Conservation (phyloP, 2,329 filamentous ascomycete genomes). For the Rhynchosporium agropyri region DNA sequence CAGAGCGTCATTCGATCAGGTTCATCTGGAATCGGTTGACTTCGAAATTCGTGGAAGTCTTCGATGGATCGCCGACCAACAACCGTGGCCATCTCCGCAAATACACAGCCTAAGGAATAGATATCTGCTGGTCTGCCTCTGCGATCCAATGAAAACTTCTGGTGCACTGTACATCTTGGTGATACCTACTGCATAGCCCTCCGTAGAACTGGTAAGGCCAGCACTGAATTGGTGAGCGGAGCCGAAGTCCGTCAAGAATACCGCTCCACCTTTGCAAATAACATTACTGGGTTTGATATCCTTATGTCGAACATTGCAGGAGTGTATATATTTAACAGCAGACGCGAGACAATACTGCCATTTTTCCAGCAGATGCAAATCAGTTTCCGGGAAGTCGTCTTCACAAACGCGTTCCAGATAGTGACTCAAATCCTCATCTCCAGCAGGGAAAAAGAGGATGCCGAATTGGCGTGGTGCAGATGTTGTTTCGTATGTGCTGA, state of each 20-base stretch:
- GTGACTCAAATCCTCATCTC: constrained; percentile 29
- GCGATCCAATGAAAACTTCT: constrained; percentile 24
- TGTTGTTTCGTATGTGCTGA: constrained; percentile 29
- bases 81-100: constrained; percentile 30
- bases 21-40: constrained; percentile 25
- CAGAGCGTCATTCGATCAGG: constrained; percentile 23
- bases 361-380: constrained; percentile 13
- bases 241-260: constrained; percentile 33
- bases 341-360: constrained; percentile 31
- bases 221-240: constrained; percentile 27
- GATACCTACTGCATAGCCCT: constrained; percentile 25
- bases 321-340: constrained; percentile 28
- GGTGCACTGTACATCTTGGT: constrained; percentile 33
- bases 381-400: constrained; percentile 23
- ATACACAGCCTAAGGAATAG: constrained; percentile 29
- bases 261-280: constrained; percentile 26
- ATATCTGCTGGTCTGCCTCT: constrained; percentile 29
- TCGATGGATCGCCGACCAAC: constrained; percentile 22
- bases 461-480: constrained; percentile 27
- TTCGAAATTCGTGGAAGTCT: constrained; percentile 30
- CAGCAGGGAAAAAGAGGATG: constrained; percentile 27
- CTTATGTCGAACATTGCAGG: constrained; percentile 28
- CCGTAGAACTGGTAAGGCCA: constrained; percentile 28
- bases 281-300: constrained; percentile 33
- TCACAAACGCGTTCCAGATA: constrained; percentile 29